A percentile compares a stretch with the other conserved stretches of the same genome.
Conservation (phyloP, 805 yeast species). For the Yarrowia keelungensis region DNA sequence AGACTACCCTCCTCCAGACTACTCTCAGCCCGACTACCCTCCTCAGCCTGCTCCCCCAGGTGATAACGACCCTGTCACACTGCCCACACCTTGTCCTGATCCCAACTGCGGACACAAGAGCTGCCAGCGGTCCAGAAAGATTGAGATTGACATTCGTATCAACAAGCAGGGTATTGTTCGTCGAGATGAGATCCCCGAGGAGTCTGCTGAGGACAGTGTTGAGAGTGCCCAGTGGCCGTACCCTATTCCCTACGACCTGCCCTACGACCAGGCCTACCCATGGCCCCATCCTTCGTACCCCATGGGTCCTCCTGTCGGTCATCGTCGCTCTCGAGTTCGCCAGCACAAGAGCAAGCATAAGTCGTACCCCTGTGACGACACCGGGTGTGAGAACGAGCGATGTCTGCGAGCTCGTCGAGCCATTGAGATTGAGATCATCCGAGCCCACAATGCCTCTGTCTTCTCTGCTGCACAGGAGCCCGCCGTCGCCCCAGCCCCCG, state of each 20-base stretch:
- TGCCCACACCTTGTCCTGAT: constrained; percentile 22
- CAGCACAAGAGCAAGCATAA: constrained; percentile 13
- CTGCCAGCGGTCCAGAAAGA: constrained; percentile 9
- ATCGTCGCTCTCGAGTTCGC: constrained; percentile 10
- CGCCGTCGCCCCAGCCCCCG: neutral
- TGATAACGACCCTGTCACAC: neutral
- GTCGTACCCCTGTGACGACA: constrained; percentile 31
- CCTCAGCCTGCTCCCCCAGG: neutral
- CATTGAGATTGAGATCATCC: constrained; percentile 29
- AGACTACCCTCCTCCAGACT: constrained; percentile 2
- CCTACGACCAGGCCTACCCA: constrained; percentile 20
- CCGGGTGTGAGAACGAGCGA: constrained; percentile 24
- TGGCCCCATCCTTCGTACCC: constrained; percentile 27
- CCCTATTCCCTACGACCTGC: constrained; percentile 6
- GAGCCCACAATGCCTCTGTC: constrained; percentile 28
- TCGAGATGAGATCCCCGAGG: constrained; percentile 14
- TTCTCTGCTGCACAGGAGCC: constrained; percentile 8
- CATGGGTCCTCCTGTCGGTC: constrained; percentile 21
- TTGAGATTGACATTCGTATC: constrained; percentile 31
- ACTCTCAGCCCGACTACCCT: neutral
- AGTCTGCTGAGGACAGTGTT: neutral
- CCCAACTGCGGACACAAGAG: constrained; percentile 21
- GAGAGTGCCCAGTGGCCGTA: constrained; percentile 25
- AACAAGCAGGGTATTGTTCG: constrained; percentile 6
- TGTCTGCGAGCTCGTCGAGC: constrained; percentile 32